These are phyloP conservation scores for Kodamaea neixiangensis DNA, from an alignment of 805 yeast genomes.

Conservation along the genomic window DNA sequence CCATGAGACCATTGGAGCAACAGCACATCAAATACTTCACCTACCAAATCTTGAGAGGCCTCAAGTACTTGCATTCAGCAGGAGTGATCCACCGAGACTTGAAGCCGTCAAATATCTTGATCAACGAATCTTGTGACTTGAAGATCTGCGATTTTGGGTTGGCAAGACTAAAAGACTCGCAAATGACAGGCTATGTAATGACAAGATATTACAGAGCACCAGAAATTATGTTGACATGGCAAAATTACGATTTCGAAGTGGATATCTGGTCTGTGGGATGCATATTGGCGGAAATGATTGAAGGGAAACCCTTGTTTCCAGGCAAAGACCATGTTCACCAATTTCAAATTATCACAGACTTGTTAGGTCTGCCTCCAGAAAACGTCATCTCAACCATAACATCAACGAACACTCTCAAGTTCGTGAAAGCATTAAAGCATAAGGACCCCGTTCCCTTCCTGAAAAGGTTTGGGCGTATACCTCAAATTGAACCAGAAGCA, in stretches of 20 bases:
- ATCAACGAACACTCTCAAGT: conserved; percentile 90
- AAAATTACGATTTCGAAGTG: conserved; percentile 92
- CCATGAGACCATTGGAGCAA: conserved; percentile 90
- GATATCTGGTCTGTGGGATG: conserved; percentile 99
- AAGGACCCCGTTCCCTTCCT: conserved; percentile 88
- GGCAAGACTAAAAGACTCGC: conserved; percentile 97
- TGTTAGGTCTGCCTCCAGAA: conserved; percentile 93
- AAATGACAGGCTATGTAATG: conserved; percentile 97
- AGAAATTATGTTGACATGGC: conserved; percentile 98
- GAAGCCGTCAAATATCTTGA: conserved; percentile 80
- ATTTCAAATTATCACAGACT: conserved; percentile 93
- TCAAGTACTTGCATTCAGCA: conserved; percentile 88
- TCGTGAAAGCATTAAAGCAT: conserved; percentile 90
- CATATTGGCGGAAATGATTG: conserved; percentile 96
- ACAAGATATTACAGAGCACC: conserved; percentile 97
- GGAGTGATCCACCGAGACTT: conserved; percentile 90
- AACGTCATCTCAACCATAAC: conserved; percentile 96
- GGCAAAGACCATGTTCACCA: conserved; percentile 99
- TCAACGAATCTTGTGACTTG: conserved; percentile 87
- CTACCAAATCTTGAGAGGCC: conserved; percentile 88
- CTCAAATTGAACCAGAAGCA: conserved; percentile 75
- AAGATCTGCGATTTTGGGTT: conserved; percentile 93
- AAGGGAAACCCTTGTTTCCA: conserved; percentile 95
- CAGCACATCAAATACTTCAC: conserved; percentile 96
- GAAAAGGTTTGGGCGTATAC: conserved; percentile 69